phyloP scores from a whole-genome alignment of 352 stramenopile genomes.

The Phytophthora palmivora region DNA sequence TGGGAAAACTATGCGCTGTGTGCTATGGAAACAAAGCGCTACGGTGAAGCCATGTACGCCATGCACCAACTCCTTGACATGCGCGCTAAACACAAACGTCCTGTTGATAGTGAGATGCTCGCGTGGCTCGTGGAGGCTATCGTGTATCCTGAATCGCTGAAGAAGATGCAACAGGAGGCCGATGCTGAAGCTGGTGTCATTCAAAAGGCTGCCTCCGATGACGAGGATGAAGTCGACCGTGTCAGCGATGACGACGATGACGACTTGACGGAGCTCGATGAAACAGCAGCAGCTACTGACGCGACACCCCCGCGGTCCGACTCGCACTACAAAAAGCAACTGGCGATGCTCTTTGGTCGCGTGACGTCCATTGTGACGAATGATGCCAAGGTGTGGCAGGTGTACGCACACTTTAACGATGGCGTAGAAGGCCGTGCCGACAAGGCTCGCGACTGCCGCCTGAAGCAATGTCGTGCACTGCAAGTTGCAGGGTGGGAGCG shows the following conservation, averaged over 20 bases:
- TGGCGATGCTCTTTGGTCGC: constrained; percentile 80
- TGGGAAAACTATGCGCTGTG: constrained; percentile 92
- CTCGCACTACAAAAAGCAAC: constrained; percentile 72
- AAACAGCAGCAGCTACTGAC: constrained; percentile 51
- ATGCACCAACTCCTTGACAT: constrained; percentile 86
- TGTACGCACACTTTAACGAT: constrained; percentile 87
- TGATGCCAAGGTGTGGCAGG: constrained; percentile 82
- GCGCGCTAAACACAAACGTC: constrained; percentile 82
- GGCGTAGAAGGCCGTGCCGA: constrained; percentile 56
- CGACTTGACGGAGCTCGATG: constrained; percentile 60
- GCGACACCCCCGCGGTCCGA: constrained; percentile 59
- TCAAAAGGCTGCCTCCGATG: constrained; percentile 29
- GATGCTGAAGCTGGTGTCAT: constrained; percentile 32
- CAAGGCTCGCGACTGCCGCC: constrained; percentile 79
- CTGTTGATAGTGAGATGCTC: constrained; percentile 78
- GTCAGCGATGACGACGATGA: constrained; percentile 48
- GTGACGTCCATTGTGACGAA: constrained; percentile 83
- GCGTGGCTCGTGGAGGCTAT: constrained; percentile 86
- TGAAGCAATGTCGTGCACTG: constrained; percentile 81
- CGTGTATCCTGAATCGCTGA: constrained; percentile 63
- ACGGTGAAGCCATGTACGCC: constrained; percentile 84
- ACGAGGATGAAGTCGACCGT: constrained; percentile 31
- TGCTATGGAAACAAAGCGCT: constrained; percentile 77
- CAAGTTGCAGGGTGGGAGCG: constrained; percentile 79
- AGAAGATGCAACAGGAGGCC: constrained; percentile 48